Evolutionary conservation across 306 rosid species (phyloP).

Genomic region (Rosa multiflora): DNA sequence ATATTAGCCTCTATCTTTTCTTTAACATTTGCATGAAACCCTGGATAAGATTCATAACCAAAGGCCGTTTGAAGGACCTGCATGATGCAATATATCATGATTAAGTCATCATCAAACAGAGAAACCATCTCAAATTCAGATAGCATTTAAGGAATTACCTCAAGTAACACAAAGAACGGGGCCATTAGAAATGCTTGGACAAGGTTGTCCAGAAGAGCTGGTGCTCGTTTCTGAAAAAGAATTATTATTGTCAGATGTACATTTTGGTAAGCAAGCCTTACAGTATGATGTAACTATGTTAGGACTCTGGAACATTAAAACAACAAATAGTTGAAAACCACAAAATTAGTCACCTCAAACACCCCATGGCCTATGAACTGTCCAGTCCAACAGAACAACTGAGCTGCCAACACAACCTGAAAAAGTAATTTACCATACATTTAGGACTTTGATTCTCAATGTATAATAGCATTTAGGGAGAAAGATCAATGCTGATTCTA

Average conservation of each 20-base stretch:
- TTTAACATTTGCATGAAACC: slow-evolving; percentile 57
- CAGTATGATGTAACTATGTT: not conserved
- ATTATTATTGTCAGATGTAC: not conserved
- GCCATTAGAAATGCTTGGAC: slow-evolving; percentile 84
- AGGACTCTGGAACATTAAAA: not conserved
- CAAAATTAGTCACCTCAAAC: slow-evolving; percentile 63
- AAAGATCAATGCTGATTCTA: not conserved
- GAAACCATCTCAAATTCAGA: not conserved
- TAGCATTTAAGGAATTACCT: slow-evolving; percentile 43
- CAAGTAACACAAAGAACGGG: slow-evolving; percentile 78
- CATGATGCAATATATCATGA: slow-evolving; percentile 13
- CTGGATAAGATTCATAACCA: slow-evolving; percentile 85
- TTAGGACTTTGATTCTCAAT: not conserved
- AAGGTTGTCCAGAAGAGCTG: slow-evolving; percentile 85
- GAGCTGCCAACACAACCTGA: slow-evolving; percentile 78
- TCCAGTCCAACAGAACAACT: slow-evolving; percentile 79
- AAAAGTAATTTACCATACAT: slow-evolving; percentile 9
- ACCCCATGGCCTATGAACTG: slow-evolving; percentile 89
- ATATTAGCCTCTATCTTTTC: slow-evolving; percentile 53
- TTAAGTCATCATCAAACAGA: not conserved
- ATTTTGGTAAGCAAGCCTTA: no score
- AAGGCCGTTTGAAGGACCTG: slow-evolving; percentile 55
- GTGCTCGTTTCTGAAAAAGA: slow-evolving; percentile 70
- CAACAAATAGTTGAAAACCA: slow-evolving; percentile 10
- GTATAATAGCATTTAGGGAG: not conserved